Conservation (phyloP, 2,329 filamentous ascomycete genomes). For the Diaporthe humulicola region DNA sequence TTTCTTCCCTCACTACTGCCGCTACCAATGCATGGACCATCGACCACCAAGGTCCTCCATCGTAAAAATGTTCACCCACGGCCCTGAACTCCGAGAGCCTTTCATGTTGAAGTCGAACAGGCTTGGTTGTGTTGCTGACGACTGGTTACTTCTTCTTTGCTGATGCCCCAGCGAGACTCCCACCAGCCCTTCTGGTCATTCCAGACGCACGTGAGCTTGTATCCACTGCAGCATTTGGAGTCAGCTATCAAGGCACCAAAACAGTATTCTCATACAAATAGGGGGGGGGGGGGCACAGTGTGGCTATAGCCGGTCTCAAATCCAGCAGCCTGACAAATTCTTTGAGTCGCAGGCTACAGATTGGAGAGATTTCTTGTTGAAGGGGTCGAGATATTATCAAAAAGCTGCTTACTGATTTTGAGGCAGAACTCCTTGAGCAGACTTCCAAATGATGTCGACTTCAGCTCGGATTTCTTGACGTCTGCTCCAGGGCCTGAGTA, state of each 20-base stretch:
- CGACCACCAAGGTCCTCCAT: background rate
- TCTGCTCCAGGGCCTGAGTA: background rate
- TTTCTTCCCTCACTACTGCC: background rate
- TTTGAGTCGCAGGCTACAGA: no score
- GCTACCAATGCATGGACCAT: background rate
- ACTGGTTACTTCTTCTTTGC: background rate
- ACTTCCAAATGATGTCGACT: slow-evolving; percentile 4
- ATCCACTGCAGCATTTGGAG: no score
- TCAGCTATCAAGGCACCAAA: no score
- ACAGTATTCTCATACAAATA: no score
- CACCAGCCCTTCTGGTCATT: slow-evolving; percentile 20
- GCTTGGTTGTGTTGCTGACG: no score
- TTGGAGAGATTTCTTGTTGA: no score
- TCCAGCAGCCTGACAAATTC: no score
- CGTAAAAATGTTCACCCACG: background rate
- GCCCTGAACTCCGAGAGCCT: background rate
- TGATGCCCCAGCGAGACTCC: background rate
- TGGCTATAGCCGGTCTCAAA: no score
- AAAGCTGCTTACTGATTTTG: no score
- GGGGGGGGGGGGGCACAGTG: no score
- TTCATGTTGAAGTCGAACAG: background rate
- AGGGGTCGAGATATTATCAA: no score
- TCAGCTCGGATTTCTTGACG: background rate
- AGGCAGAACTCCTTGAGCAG: slow-evolving; percentile 26
- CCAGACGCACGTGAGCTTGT: slow-evolving; percentile 22